phyloP scores from a whole-genome alignment of 176 grass and related monocot species.

The Elymus sibiricus region DNA sequence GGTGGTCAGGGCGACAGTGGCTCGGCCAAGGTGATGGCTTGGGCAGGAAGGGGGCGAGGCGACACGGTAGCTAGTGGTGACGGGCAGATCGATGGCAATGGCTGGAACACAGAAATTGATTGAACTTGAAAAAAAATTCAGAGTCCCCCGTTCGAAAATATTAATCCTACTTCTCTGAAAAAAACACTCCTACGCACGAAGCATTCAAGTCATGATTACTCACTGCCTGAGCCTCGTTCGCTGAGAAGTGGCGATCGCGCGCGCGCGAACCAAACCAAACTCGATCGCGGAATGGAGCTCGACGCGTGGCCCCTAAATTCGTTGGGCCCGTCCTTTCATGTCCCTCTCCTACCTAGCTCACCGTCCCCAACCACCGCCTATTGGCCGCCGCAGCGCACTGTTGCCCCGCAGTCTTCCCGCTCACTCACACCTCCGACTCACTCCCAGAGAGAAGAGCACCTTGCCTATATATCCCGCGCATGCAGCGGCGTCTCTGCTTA shows the following conservation, averaged over 20 bases:
- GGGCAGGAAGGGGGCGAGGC: too few relatives aligned
- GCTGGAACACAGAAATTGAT: too few relatives aligned
- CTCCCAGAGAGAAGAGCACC: neutral
- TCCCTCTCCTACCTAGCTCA: conserved; percentile 17
- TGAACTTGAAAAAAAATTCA: too few relatives aligned
- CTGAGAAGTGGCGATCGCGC: neutral
- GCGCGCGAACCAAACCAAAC: neutral
- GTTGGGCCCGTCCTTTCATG: conserved; percentile 32
- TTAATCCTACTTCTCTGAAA: too few relatives aligned
- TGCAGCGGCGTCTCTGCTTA: conserved; percentile 17
- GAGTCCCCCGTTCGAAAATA: too few relatives aligned
- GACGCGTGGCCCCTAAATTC: conserved; percentile 24
- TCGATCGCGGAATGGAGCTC: neutral
- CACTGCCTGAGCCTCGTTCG: neutral
- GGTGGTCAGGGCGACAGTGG: too few relatives aligned
- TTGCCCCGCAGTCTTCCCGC: conserved; percentile 4
- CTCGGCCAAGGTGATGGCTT: too few relatives aligned
- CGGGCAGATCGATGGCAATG: too few relatives aligned
- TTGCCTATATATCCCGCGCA: conserved; percentile 38
- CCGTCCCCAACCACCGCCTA: conserved; percentile 35
- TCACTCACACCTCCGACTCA: neutral
- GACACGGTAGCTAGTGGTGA: too few relatives aligned
- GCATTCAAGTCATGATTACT: too few relatives aligned
- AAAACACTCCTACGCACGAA: too few relatives aligned
- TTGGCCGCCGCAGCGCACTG: neutral